Percentiles rank a stretch among this genome's conserved stretches.
These are phyloP conservation scores for Sporothrix dimorphospora DNA, from an alignment of 2,329 filamentous ascomycete genomes.

Conservation along the genomic window DNA sequence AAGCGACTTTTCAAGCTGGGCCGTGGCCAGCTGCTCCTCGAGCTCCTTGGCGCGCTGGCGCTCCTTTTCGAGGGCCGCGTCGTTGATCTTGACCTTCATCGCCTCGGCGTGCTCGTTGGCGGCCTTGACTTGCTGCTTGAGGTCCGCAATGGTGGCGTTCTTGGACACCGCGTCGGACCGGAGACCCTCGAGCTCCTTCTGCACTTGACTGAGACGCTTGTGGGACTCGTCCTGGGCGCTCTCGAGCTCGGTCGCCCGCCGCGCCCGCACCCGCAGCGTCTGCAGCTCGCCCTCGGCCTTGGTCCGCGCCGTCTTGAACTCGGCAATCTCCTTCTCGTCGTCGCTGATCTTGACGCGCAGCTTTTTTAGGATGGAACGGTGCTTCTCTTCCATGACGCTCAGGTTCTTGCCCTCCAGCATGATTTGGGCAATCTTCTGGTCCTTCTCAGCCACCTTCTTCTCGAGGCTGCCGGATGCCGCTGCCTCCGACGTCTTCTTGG, in stretches of 20 bases:
- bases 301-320: constrained; percentile 62
- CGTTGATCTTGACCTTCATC: constrained; percentile 67
- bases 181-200: constrained; percentile 55
- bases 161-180: constrained; percentile 66
- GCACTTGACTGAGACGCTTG: constrained; percentile 61
- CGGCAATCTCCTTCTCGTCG: constrained; percentile 65
- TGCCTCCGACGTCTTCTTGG: constrained; percentile 67
- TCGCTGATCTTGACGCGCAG: constrained; percentile 68
- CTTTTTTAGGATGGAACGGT: constrained; percentile 81
- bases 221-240: constrained; percentile 57
- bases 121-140: constrained; percentile 70
- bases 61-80: constrained; percentile 69
- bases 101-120: constrained; percentile 68
- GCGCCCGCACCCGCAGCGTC: constrained; percentile 51
- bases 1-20: constrained; percentile 79
- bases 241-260: constrained; percentile 57
- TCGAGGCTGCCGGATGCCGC: constrained; percentile 68
- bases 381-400: constrained; percentile 82
- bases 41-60: constrained; percentile 55
- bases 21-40: constrained; percentile 61
- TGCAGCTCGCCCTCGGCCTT: constrained; percentile 58
- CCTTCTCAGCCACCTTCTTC: constrained; percentile 83
- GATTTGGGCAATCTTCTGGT: constrained; percentile 84
- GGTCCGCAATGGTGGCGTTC: constrained; percentile 65
- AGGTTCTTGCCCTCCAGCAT: constrained; percentile 92